Percentiles rank a stretch among this genome's conserved stretches.
These are phyloP conservation scores for Zhuliangozyma parablackwelliae DNA, from an alignment of 1,139 yeast species.

Conservation along the genomic window DNA sequence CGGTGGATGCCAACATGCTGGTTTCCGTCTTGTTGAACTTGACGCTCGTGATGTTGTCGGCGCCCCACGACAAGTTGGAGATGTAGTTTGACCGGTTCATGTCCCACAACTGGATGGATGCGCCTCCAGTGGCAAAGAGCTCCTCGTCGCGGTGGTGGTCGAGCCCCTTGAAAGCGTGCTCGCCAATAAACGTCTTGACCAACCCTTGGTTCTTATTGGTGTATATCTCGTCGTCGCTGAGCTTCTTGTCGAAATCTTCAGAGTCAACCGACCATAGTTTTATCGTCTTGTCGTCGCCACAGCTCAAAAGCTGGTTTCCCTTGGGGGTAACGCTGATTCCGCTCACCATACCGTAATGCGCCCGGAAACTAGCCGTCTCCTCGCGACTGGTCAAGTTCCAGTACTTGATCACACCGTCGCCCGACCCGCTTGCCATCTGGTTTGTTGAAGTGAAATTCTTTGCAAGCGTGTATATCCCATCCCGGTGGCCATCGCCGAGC, in stretches of 20 bases:
- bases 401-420: conserved; percentile 90
- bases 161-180: conserved; percentile 76
- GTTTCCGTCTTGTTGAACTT: conserved; percentile 90
- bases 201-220: conserved; percentile 40
- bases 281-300: conserved; percentile 88
- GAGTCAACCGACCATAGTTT: conserved; percentile 72
- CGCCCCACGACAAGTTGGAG: conserved; percentile 88
- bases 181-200: conserved; percentile 75
- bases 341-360: conserved; percentile 86
- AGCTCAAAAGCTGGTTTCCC: conserved; percentile 60
- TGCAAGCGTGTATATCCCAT: conserved; percentile 90
- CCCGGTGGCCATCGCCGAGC: conserved; percentile 90
- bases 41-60: conserved; percentile 80
- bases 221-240: conserved; percentile 34
- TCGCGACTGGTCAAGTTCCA: conserved; percentile 81
- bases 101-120: conserved; percentile 87
- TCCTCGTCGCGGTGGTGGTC: conserved; percentile 80
- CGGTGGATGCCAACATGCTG: conserved; percentile 83
- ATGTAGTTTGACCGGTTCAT: conserved; percentile 70
- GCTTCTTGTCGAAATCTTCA: conserved; percentile 34
- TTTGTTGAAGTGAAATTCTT: conserved; percentile 67
- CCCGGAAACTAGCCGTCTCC: conserved; percentile 74
- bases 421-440: conserved; percentile 85
- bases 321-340: conserved; percentile 80
- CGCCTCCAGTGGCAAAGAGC: conserved; percentile 89